Conservation (phyloP, 2,329 filamentous ascomycete genomes). For the Cladosporium oxysporum region DNA sequence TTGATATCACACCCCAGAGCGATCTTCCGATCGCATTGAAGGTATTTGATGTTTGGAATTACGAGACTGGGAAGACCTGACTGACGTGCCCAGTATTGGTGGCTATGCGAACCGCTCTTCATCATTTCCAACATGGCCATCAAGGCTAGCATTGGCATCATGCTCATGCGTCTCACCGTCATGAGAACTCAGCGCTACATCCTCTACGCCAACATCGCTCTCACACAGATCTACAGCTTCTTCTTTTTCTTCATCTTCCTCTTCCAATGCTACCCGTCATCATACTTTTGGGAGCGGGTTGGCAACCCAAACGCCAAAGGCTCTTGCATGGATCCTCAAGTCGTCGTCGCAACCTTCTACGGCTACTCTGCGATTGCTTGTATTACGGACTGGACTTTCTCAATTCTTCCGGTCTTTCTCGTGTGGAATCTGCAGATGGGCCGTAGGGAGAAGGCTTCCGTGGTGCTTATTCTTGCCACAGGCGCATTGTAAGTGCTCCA, state of each 20-base stretch:
- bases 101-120: conserved; percentile 37
- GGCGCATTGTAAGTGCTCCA: conserved; percentile 38
- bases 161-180: conserved; percentile 25
- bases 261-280: conserved; percentile 24
- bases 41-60: conserved; percentile 13
- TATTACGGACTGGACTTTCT: conserved; percentile 45
- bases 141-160: conserved; percentile 26
- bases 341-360: conserved; percentile 49
- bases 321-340: conserved; percentile 39
- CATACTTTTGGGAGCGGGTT: conserved; percentile 25
- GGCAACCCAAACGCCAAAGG: conserved; percentile 19
- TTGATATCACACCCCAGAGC: conserved; percentile 32
- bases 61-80: not conserved
- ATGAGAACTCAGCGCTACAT: conserved; percentile 14
- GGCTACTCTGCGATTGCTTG: conserved; percentile 40
- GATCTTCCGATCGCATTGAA: conserved; percentile 26
- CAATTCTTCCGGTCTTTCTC: conserved; percentile 44
- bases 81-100: conserved; percentile 39
- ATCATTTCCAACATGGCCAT: conserved; percentile 26
- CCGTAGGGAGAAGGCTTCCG: conserved; percentile 39
- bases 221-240: conserved; percentile 23
- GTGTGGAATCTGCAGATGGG: conserved; percentile 45
- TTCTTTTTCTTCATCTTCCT: conserved; percentile 27
- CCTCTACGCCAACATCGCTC: conserved; percentile 21
- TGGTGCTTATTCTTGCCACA: conserved; percentile 42